Base-by-base conservation (phyloP, 225 moss, liverwort and hornwort genomes). In the Thuidium tamariscinum region DNA sequence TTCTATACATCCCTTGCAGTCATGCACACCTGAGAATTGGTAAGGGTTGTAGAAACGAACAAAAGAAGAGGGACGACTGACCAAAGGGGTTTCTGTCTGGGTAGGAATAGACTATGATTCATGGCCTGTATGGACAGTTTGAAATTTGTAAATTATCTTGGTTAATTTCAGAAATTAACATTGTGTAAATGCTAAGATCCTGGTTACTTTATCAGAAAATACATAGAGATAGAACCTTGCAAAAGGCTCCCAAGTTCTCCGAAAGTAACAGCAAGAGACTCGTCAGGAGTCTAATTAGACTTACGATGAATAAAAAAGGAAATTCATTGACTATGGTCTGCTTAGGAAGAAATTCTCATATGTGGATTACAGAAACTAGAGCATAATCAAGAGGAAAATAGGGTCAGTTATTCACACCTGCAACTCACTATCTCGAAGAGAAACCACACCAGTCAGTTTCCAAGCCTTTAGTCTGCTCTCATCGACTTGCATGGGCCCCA, bases 371-470 rank as follows among this genome's bases (percentile, higher is more conserved):
- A 78, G 69, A 87, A 77, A 84, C 48, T 30, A 65, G 41, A 73
- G 49, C 44, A 62, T 44, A 81, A 66, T 76, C 32, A 37, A 51
- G 86, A 83, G 72, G 44, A 78, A 44, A 34, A 78, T 32, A 70
- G 34, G 49, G 81, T 80, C 83, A 82, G 69, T 25, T 57, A 55
- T 84, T 46, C 80, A 82, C 91, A 99, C 98, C 98, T 97, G 95
- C 88, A 95, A 87, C 83, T 90, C 94, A 86, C 88, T 89, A 67
- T 97, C 98, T 86, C 97, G 95, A 78, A 97, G 93, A 87, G 98
- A 94, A 88, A 94, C 95, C 71, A 99, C 93, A 88, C 98, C 98
- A 72, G 98, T 99, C 79, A 94, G 83, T 91, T 95, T 96, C 98
- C 98, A 99, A 86, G 96, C 93, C 89, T 94, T 97, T 51, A 96